These are phyloP conservation scores for Kodamaea leandrae DNA, from an alignment of 805 yeast genomes.

Conservation along the genomic window DNA sequence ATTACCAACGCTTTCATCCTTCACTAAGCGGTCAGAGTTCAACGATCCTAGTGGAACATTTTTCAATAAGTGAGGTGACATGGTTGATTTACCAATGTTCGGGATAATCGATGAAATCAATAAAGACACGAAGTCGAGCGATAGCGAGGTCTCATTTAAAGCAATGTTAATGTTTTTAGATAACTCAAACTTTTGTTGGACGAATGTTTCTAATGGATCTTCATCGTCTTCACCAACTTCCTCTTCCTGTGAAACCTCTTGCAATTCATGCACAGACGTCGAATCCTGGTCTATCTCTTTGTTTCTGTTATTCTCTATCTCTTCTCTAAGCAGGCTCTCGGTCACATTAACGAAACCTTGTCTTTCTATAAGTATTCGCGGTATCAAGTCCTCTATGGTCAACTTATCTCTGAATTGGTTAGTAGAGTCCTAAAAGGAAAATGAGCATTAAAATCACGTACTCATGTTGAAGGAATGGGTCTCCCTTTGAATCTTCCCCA, in stretches of 20 bases:
- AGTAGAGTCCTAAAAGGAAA: slow-evolving; percentile 6
- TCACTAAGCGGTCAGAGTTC: slow-evolving; percentile 44
- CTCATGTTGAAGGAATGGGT: slow-evolving; percentile 42
- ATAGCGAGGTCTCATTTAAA: slow-evolving; percentile 82
- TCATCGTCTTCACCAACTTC: slow-evolving; percentile 8
- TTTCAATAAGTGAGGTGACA: slow-evolving; percentile 79
- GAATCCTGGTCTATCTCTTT: neutral
- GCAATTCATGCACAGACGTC: neutral
- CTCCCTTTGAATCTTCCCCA: slow-evolving; percentile 30
- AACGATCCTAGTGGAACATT: slow-evolving; percentile 75
- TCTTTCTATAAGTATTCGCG: slow-evolving; percentile 55
- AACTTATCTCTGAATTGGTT: slow-evolving; percentile 35
- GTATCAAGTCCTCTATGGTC: slow-evolving; percentile 54
- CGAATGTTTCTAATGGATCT: slow-evolving; percentile 40
- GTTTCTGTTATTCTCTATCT: slow-evolving; percentile 31
- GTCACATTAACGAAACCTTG: slow-evolving; percentile 58
- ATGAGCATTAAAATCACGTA: slow-evolving; percentile 18
- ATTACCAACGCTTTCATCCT: slow-evolving; percentile 15
- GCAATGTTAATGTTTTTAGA: slow-evolving; percentile 59
- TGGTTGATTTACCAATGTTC: slow-evolving; percentile 80
- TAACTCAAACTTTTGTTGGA: slow-evolving; percentile 51
- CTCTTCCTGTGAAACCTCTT: slow-evolving; percentile 4
- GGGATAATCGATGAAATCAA: slow-evolving; percentile 79
- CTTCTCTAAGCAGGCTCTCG: slow-evolving; percentile 51
- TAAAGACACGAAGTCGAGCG: slow-evolving; percentile 83